Percentiles rank a stretch among this genome's conserved stretches.
These are phyloP conservation scores for Oxyria digyna DNA, from an alignment of 148 eudicot genomes.

Conservation along the genomic window DNA sequence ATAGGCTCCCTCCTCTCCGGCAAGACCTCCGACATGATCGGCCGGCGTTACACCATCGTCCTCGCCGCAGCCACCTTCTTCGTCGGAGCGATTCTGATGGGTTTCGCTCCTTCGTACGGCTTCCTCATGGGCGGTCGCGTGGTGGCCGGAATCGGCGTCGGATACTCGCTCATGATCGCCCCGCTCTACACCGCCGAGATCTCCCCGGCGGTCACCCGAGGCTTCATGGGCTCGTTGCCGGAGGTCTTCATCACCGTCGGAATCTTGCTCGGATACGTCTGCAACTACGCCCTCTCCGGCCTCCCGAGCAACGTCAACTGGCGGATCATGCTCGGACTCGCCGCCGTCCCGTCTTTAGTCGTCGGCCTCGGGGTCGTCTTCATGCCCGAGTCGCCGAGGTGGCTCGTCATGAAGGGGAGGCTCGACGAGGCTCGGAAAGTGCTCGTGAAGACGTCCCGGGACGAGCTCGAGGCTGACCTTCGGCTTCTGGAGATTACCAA, in stretches of 20 bases:
- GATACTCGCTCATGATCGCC: conserved; percentile 85
- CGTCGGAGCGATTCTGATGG: conserved; percentile 73
- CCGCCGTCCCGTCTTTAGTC: conserved; percentile 51
- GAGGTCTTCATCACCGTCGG: conserved; percentile 81
- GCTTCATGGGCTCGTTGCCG: conserved; percentile 65
- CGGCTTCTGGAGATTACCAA: conserved; percentile 50
- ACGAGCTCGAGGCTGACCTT: conserved; percentile 46
- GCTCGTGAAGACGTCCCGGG: conserved; percentile 35
- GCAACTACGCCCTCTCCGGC: conserved; percentile 48
- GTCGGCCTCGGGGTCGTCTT: conserved; percentile 39
- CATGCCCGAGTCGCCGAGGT: conserved; percentile 95
- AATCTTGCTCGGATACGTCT: conserved; percentile 55
- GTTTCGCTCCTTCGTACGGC: conserved; percentile 59
- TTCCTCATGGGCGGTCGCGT: conserved; percentile 64
- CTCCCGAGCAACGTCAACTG: conserved; percentile 41
- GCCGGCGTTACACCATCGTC: conserved; percentile 79
- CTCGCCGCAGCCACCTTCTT: conserved; percentile 62
- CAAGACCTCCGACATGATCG: conserved; percentile 68
- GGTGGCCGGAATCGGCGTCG: conserved; percentile 82
- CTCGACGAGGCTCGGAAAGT: conserved; percentile 40
- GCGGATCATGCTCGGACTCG: conserved; percentile 74
- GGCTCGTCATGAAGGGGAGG: conserved; percentile 73
- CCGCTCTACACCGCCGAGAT: conserved; percentile 85
- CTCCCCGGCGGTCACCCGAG: conserved; percentile 67
- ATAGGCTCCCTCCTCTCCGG: conserved; percentile 73